Base-by-base conservation (phyloP, 805 yeast species). In the Komagataella pseudopastoris region DNA sequence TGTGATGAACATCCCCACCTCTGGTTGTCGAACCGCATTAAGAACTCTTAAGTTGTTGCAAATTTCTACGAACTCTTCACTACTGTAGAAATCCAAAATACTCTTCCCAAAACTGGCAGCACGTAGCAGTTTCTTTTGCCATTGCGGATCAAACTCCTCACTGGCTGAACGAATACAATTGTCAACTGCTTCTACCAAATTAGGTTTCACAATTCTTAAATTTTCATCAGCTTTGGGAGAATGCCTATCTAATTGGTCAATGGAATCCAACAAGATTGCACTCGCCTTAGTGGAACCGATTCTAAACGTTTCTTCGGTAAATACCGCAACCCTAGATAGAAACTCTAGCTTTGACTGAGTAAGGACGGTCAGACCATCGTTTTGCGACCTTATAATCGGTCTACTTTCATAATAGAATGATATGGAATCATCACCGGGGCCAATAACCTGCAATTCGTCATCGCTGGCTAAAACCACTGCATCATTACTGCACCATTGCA, bases 101-200 rank as follows among this genome's bases (percentile, higher is more conserved):
- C 86, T 74, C 58, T 91, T 93, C 0, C 97, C 99, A 66, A 90
- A 87, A 0, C 86, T 71, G 0, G 90, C 96, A 1, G 96, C 96
- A 51, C 80, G 75, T 44, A 93, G 65, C 7, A 91, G 67, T 50
- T 77, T 78, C 62, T 88, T 89, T 59, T 93, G 99, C 83, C 90
- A 77, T 50, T 72, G 70, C 0, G 85, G 76, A 54, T 82, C 88
- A 58, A 88, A 80, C 59, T 91, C 98, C 51, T 81, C 83, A 3
- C 79, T 64, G 0, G 96, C 84, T 0, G 95, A 95, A 1, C 74
- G 66, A 3, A 89, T 74, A 61, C 96, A 87, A 17, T 75, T 77
- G 39, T 74, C 72, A 1, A 91, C 82, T 1, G 96, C 96, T 2
- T 67, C 66, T 0, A 65, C 61, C 22, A 86, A 65, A 17, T 69